Base-by-base conservation (phyloP, 148 eudicot genomes). In the Selenicereus undatus region DNA sequence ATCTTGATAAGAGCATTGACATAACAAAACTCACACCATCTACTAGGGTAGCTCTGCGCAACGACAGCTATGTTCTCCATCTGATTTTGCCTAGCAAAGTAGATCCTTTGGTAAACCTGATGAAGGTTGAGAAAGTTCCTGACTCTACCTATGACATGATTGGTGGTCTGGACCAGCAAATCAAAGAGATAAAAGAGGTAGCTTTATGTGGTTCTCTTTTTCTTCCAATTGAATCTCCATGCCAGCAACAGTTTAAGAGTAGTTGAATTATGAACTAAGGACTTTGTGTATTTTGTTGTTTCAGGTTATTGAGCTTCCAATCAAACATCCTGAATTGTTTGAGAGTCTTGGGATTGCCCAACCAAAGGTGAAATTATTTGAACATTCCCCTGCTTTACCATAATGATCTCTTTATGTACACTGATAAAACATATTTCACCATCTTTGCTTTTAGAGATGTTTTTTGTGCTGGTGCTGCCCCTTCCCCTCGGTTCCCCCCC, bases 51-150 rank as follows among this genome's bases (percentile, higher is more conserved):
- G 94, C 94, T 30, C 87, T 91, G 66, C 91, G 91, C 52, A 91
- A 91, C 84, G 94, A 91, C 82, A 91, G 94, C 82, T 91, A 91
- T 72, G 94, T 91, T 73, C 92, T 91, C 79, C 94, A 91, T 81
- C 88, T 91, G 75, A 60, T 91, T 56, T 83, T 91, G 76, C 93
- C 95, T 0, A 90, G 93, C 82, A 91, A 91, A 85, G 91, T 91
- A 35, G 95, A 91, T 84, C 95, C 95, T 45, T 81, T 90, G 70
- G 95, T 91, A 69, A 91, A 90, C 85, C 90, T 92, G 7, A 92
- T 92, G 97, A 92, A 91, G 85, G 96, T 92, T 79, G 96, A 92
- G 77, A 90, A 92, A 77, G 93, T 90, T 87, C 96, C 96, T 45
- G 97, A 92, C 81, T 91, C 93, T 80, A 92, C 97, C 20, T 92